phyloP scores from a whole-genome alignment of 202 grass and related monocot species.

The Elaeis oleifera region DNA sequence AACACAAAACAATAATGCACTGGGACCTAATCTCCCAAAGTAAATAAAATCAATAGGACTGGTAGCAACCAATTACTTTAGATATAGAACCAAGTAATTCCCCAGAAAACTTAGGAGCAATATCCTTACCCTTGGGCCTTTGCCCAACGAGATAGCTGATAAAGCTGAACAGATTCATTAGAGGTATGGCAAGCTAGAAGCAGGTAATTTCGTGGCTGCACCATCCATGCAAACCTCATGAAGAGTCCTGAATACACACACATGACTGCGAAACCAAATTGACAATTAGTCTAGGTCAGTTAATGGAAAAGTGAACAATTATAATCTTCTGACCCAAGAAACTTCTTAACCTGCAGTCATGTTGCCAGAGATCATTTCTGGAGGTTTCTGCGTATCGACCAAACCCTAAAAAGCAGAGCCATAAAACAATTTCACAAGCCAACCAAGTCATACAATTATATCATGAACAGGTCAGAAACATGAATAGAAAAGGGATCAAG shows the following conservation, averaged over 20 bases:
- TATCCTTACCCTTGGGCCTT: conserved; percentile 49
- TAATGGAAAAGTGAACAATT: not conserved
- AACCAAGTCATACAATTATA: too few relatives aligned
- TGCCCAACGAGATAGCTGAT: conserved; percentile 64
- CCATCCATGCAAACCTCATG: conserved; percentile 99
- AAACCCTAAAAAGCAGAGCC: conserved; percentile 38
- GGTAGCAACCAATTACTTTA: not conserved
- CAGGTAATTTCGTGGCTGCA: conserved; percentile 73
- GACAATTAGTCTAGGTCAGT: conserved; percentile 8
- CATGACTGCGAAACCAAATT: conserved; percentile 49
- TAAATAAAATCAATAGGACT: not conserved
- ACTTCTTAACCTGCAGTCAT: conserved; percentile 66
- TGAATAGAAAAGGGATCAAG: too few relatives aligned
- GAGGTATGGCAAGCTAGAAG: conserved; percentile 79
- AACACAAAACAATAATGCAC: too few relatives aligned
- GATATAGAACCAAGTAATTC: not conserved
- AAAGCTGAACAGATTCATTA: conserved; percentile 81
- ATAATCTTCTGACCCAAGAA: conserved; percentile 10
- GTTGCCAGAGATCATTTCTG: conserved; percentile 85
- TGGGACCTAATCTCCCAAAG: too few relatives aligned
- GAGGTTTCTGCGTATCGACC: conserved; percentile 75
- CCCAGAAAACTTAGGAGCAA: not conserved
- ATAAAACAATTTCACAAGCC: too few relatives aligned
- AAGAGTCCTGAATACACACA: conserved; percentile 71
- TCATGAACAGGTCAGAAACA: too few relatives aligned